These are phyloP conservation scores for Stagonosporopsis tanaceti DNA, from an alignment of 2,329 filamentous ascomycete genomes.

Conservation along the genomic window DNA sequence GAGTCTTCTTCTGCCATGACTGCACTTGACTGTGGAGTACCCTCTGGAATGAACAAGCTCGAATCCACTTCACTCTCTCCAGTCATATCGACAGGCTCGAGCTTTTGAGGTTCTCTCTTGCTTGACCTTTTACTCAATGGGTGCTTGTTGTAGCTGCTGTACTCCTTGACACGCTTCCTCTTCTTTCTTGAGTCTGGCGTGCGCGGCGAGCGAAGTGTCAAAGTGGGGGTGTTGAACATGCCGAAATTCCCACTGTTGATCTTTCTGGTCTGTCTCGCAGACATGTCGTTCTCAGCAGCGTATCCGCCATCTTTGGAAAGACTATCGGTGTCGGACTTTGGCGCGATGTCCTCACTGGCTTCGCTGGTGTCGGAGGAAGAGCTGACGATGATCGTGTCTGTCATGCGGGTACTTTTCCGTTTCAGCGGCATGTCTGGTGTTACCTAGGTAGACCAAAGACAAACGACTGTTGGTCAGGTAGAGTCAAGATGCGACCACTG, in stretches of 20 bases:
- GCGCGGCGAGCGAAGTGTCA: neutral
- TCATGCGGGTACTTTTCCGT: neutral
- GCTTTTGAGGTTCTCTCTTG: no score
- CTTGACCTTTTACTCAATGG: no score
- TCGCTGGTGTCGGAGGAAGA: neutral
- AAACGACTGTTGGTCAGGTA: no score
- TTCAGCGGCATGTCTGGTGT: no score
- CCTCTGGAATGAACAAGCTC: no score
- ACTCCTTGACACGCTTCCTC: neutral
- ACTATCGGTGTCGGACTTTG: neutral
- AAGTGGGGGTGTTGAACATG: neutral
- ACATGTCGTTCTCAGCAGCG: neutral
- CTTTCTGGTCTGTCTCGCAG: neutral
- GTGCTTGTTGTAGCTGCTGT: neutral
- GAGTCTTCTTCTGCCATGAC: no score
- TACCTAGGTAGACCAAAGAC: no score
- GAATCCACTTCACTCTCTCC: no score
- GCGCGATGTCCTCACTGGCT: neutral
- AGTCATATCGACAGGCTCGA: no score
- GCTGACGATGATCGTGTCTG: neutral
- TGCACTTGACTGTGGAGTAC: no score
- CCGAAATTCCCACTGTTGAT: neutral
- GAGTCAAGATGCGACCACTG: no score
- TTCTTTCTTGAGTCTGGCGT: neutral
- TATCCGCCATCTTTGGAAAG: neutral